Base-by-base conservation (phyloP, 371 early-diverging fungal species). In the Lichtheimia corymbifera region DNA sequence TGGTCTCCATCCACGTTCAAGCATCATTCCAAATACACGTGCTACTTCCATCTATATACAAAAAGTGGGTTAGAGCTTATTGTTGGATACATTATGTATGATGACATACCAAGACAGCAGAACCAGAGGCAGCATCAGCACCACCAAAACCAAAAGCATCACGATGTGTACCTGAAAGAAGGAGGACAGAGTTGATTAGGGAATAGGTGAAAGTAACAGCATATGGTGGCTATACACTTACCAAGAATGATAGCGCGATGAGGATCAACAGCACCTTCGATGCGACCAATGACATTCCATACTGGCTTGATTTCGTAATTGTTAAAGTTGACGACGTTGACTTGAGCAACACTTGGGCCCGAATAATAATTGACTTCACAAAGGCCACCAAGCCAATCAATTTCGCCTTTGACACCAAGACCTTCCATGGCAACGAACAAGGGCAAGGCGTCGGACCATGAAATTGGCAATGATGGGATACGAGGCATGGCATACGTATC, bases 401-500 rank as follows among this genome's bases (percentile, higher is more conserved):
- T 58, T 17, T 70, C 55, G 14, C 64, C 65, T 15, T 58, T 55
- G 3, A 59, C 55, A 17, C 87, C 87, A 28, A 72, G 68, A 4
- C 76, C 77, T 40, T 82, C 73, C 24, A 80, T 72, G 4, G 82
- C 80, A 18, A 67, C 61, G 12, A 86, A 73, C 17, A 85, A 62
- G 4, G 84, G 83, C 42, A 74, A 60, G 5, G 88, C 90, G 64
- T 88, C 85, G 12, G 71, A 64, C 77, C 88, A 89, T 3, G 87
- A 86, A 13, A 90, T 72, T 5, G 90, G 90, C 13, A 90, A 64
- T 0, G 88, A 85, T 1, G 90, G 90, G 20, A 90, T 90, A 20
- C 55, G 45, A 47, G 85, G 76, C 28, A 87, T 58, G 43, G 64
- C 79, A 20, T 59, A 58, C 0, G 82, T 65, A 15, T 87, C 82